Base-by-base conservation (phyloP, 106 monocot genomes). In the Posidonia australis region DNA sequence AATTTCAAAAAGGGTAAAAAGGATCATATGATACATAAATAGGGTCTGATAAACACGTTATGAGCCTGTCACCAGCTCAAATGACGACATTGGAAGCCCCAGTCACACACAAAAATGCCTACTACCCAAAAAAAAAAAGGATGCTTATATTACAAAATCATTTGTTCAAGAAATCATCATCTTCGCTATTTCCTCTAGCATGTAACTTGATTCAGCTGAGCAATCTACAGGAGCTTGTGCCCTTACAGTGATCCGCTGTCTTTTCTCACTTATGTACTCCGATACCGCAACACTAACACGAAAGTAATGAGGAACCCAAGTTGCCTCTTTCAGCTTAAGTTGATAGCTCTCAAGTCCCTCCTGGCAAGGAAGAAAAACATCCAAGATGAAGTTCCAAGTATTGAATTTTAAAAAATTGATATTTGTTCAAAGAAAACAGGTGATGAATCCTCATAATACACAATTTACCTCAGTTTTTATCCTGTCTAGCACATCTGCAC, bases 241-340 rank as follows among this genome's bases (percentile, higher is more conserved):
- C 58, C 84, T 80, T n/a, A 90, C 77, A 31, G 96, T 87, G 53
- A 98, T 90, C 68, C 90, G 80, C 76, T 96, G 90, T 67, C 80
- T 66, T 54, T 66, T 90, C 79, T 90, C 96, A 51, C 64, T 76
- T 78, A 80, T 90, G 77, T 80, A 96, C 60, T 96, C 96, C 2
- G 75, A 71, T 17, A 80, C 76, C 9, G 84, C 66, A 27, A 87
- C 90, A 29, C 87, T 87, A 14, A 96, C 84, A 6, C 90, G 58
- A 44, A 96, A 83, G 9, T 81, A 70, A 77, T 90, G 82, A 22
- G 82, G 86, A 74, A 82, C 78, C 87, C 86, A 96, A 36, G 36
- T 53, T 44, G 83, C 87, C 46, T 85, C 84, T 32, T 91, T 98
- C 44, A 98, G 74, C 51, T 77, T 98, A 29, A 75, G 62, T 52